phyloP scores from a whole-genome alignment of 2,329 filamentous ascomycete species.

The Pseudogymnoascus sp. region DNA sequence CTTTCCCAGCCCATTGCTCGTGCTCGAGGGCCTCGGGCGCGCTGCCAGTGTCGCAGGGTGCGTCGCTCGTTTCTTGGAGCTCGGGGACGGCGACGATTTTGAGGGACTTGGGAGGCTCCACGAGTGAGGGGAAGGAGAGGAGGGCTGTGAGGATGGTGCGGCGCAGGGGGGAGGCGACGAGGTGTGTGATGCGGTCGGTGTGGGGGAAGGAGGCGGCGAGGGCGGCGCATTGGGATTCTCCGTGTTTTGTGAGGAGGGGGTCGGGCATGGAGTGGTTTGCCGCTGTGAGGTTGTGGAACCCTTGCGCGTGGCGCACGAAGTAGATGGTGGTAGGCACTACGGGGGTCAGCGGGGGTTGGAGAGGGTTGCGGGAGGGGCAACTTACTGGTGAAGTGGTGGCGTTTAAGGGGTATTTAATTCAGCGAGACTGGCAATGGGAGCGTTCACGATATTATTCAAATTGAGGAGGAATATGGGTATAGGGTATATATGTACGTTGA shows the following conservation, averaged over 20 bases:
- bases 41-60: slow-evolving; percentile 70
- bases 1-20: slow-evolving; percentile 33
- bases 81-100: slow-evolving; percentile 59
- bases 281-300: slow-evolving; percentile 67
- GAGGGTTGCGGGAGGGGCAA: not conserved
- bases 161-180: slow-evolving; percentile 71
- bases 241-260: slow-evolving; percentile 67
- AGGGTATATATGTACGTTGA: not conserved
- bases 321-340: slow-evolving; percentile 40
- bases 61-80: slow-evolving; percentile 67
- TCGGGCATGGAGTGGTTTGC: slow-evolving; percentile 69
- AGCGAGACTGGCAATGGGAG: not conserved
- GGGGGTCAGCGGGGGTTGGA: not conserved
- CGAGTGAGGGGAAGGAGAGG: slow-evolving; percentile 53
- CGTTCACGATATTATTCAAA: not conserved
- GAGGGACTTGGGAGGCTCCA: slow-evolving; percentile 28
- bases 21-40: slow-evolving; percentile 42
- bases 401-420: not conserved
- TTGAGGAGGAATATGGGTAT: not conserved
- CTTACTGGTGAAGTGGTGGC: not conserved
- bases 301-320: slow-evolving; percentile 66
- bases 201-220: slow-evolving; percentile 56
- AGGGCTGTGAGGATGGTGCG: slow-evolving; percentile 74
- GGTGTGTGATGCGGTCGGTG: slow-evolving; percentile 55
- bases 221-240: slow-evolving; percentile 61